Evolutionary conservation across 1,139 yeast genomes (phyloP).

Genomic region (Hansenula sp.): DNA sequence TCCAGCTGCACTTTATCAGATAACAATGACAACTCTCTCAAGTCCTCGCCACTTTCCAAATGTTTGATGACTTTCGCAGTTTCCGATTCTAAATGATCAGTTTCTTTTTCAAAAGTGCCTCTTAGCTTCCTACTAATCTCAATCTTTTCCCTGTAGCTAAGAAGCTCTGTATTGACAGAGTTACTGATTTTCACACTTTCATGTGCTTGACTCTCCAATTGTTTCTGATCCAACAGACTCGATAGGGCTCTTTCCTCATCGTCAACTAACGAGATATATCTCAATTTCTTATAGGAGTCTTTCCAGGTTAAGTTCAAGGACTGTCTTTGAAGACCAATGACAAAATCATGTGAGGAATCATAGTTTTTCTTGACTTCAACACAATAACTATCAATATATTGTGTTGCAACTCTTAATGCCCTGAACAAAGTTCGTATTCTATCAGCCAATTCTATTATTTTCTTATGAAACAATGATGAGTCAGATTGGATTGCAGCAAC

Average conservation of each 20-base stretch:
- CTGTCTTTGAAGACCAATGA: conserved; percentile 42
- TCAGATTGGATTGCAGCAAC: conserved; percentile 47
- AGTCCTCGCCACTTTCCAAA: conserved; percentile 9
- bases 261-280: conserved; percentile 33
- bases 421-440: conserved; percentile 38
- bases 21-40: conserved; percentile 13
- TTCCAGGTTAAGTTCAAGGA: conserved; percentile 49
- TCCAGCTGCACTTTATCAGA: conserved; percentile 20
- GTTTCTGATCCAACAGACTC: conserved; percentile 25
- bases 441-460: conserved; percentile 21
- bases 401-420: conserved; percentile 52
- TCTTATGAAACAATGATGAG: conserved; percentile 29
- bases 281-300: conserved; percentile 36
- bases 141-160: conserved; percentile 24
- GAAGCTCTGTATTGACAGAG: conserved; percentile 24
- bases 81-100: conserved; percentile 15
- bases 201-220: conserved; percentile 24
- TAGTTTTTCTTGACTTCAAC: conserved; percentile 49
- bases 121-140: conserved; percentile 18
- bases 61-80: conserved; percentile 8
- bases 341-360: conserved; percentile 43
- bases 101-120: conserved; percentile 11
- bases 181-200: conserved; percentile 25
- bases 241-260: conserved; percentile 22
- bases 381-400: conserved; percentile 52